Base-by-base conservation (phyloP, 2,329 filamentous ascomycete species). In the Aaosphaeria pasadenensis region DNA sequence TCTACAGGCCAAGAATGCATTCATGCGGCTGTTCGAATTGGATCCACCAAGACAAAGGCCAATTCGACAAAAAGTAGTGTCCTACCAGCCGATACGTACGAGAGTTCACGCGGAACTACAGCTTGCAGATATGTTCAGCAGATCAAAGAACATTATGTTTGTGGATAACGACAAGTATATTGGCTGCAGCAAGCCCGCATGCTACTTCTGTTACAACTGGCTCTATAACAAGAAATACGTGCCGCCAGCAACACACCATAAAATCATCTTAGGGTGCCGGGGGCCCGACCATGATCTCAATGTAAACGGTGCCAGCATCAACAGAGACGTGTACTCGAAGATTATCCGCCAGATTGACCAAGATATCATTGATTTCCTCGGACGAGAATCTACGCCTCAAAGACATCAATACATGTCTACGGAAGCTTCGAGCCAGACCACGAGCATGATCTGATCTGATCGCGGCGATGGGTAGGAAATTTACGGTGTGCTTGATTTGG, bases 121-220 rank as follows among this genome's bases (percentile, higher is more conserved):
- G 30, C 43, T 47, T 29, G 45, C 45, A 30, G 45, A 47, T 39
- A n/a, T 28, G 13, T 47, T 47, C 41, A 47, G 45, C 41, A 44
- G 39, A 47, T 43, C 45, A 24, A 29, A 33, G 24, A 31, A 47
- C 11, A 47, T 43, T 2, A 36, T 11, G 9, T 36, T 36, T 13
- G 33, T 36, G 9, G 33, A 39, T 17, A 41, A 45, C 11, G 46
- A 51, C 28, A 48, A 42, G 32, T 51, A 48, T 45, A 48, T 51
- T 31, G 49, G 49, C 13, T 51, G 46, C 35, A 48, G 46, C 42
- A 48, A 51, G 31, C 31, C 42, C 29, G 49, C 46, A 29, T 51
- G 49, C 31, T 51, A 48, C 46, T 51, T 47, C 42, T 51, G 49
- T 43, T 45, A 42, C 17, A 42, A 39, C 43, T 51, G 46, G 45